A percentile compares a stretch with the other conserved stretches of the same genome.
phyloP scores from a whole-genome alignment of 2,329 filamentous ascomycete species.

The Sclerotinia sclerotiorum region DNA sequence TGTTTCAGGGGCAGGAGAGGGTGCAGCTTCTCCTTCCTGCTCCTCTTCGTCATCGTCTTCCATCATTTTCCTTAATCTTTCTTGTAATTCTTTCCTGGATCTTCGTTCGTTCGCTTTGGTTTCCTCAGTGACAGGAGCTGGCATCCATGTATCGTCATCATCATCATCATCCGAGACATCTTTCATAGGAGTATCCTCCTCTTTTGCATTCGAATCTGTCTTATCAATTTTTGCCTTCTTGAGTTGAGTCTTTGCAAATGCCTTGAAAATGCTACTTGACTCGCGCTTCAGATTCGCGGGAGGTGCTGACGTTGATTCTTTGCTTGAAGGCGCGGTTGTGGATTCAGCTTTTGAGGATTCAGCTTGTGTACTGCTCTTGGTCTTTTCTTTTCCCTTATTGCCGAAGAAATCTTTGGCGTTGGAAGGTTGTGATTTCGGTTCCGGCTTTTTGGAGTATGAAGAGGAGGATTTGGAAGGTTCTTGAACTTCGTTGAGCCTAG shows the following conservation, averaged over 20 bases:
- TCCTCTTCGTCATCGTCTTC: constrained; percentile 62
- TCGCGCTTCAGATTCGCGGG: constrained; percentile 54
- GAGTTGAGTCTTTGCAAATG: constrained; percentile 70
- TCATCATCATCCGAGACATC: constrained; percentile 59
- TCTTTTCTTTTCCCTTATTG: constrained; percentile 40
- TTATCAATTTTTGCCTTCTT: constrained; percentile 56
- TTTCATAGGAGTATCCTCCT: constrained; percentile 56
- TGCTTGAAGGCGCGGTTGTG: constrained; percentile 28
- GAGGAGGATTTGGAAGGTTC: constrained; percentile 26
- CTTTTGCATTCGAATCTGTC: constrained; percentile 44
- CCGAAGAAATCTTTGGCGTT: constrained; percentile 42
- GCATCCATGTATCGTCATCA: constrained; percentile 46
- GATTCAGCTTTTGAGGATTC: constrained; percentile 25
- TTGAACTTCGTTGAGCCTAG: constrained; percentile 23
- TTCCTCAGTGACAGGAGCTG: constrained; percentile 41
- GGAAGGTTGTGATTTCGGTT: constrained; percentile 34
- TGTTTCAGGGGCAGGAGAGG: constrained; percentile 24
- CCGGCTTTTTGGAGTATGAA: constrained; percentile 24
- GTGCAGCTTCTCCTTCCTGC: constrained; percentile 48
- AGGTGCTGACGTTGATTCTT: constrained; percentile 34
- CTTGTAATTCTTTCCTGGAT: constrained; percentile 62
- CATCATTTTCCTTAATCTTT: constrained; percentile 72
- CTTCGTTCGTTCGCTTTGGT: constrained; percentile 42
- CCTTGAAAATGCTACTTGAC: constrained; percentile 68
- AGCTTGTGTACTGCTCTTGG: constrained; percentile 23